These are phyloP conservation scores for Scytalidium sp. DNA, from an alignment of 2,329 filamentous ascomycete species.

Conservation along the genomic window DNA sequence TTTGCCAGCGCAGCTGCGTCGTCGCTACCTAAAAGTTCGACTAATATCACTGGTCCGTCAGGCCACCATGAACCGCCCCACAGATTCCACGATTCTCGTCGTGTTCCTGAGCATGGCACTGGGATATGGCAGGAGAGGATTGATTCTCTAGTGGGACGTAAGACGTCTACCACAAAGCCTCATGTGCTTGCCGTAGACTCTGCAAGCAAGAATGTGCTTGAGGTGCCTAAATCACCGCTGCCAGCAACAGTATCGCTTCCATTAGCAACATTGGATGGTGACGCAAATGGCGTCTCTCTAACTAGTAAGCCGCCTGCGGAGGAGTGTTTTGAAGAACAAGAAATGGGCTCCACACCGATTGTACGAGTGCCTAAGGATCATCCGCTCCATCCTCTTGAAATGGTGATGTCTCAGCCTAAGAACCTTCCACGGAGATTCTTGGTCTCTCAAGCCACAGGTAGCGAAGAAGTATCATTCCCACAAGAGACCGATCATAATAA, in stretches of 20 bases:
- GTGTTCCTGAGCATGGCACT: slow-evolving; percentile 21
- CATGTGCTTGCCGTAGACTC: slow-evolving; percentile 63
- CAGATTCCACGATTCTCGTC: slow-evolving; percentile 36
- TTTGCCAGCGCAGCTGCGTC: slow-evolving; percentile 38
- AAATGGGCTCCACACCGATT: slow-evolving; percentile 73
- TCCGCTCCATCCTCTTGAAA: slow-evolving; percentile 62
- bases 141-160: slow-evolving; percentile 70
- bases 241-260: slow-evolving; percentile 71
- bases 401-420: slow-evolving; percentile 52
- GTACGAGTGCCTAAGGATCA: slow-evolving; percentile 64
- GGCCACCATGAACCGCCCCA: slow-evolving; percentile 31
- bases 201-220: slow-evolving; percentile 63
- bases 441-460: slow-evolving; percentile 42
- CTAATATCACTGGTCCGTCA: slow-evolving; percentile 17
- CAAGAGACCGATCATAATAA: slow-evolving; percentile 34
- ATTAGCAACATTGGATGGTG: slow-evolving; percentile 18
- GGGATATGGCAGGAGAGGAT: slow-evolving; percentile 77
- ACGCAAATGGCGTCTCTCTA: slow-evolving; percentile 40
- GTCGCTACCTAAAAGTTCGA: background rate
- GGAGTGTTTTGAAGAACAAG: slow-evolving; percentile 77
- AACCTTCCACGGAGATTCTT: slow-evolving; percentile 50
- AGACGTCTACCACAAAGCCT: slow-evolving; percentile 53
- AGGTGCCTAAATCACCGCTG: slow-evolving; percentile 44
- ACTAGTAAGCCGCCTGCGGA: slow-evolving; percentile 70
- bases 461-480: slow-evolving; percentile 39